Base-by-base conservation (phyloP, 306 rosid species). In the Quercus rubra region DNA sequence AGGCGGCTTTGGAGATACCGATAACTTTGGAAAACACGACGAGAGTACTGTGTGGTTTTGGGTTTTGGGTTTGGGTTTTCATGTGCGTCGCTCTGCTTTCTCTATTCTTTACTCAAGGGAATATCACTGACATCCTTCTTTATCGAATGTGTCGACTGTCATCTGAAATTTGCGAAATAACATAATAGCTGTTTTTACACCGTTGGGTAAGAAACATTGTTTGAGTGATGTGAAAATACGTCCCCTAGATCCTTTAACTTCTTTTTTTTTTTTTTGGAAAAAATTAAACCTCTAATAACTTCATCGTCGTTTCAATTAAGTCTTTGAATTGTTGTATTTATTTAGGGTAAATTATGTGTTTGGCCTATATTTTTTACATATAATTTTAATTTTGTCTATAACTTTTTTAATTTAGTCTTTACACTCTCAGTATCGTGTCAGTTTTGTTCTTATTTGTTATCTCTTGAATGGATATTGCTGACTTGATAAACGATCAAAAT, bases 1-100 rank as follows among this genome's bases (percentile, higher is more conserved):
- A 70, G 74, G 79, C 82, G 28, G 69, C 87, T 49, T 83, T 71
- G 82, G 68, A 56, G 79, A 76, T 80, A 72, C 74, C 78, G 82
- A 76, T 55, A 61, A 77, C 20, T 58, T 59, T 74, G 85, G 64
- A 75, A 70, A 81, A 74, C 59, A 43, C 81, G 74, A 84, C 67
- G 74, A 27, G 76, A 67, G 64, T 54, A 33, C 38, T 38, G 54
- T 41, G 46, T 75, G 19, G 38, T 8, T 52, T 56, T 56, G 15
- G 19, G 46, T 20, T 58, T n/a, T 20, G 81, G 78, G 3, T 57
- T 20, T 21, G 10, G 7, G 63, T 57, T 57, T 57, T 11, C 28
- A 57, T 9, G 63, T 20, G 28, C 28, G 13, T n/a, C 15, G 1
- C 63, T 57, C 28, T 20, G 27, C 28, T 18, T 20, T 57, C 63